These are phyloP conservation scores for Aspergillus carlsbadensis DNA, from an alignment of 495 filamentous ascomycete genomes.

Conservation along the genomic window DNA sequence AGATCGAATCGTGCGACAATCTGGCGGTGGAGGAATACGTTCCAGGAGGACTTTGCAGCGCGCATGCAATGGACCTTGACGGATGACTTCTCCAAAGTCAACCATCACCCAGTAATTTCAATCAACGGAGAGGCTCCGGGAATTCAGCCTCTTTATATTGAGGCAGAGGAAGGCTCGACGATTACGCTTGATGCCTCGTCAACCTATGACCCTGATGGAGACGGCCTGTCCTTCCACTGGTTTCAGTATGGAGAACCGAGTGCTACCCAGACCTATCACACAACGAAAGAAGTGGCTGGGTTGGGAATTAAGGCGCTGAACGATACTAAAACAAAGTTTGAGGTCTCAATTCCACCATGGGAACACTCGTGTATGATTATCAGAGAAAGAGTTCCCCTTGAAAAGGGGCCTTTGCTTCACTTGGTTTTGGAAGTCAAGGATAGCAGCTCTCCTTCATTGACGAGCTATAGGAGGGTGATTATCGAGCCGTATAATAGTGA, in stretches of 20 bases:
- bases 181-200: constrained; percentile 39
- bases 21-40: constrained; percentile 50
- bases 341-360: constrained; percentile 33
- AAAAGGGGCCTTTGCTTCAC: constrained; percentile 34
- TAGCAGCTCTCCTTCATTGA: constrained; percentile 32
- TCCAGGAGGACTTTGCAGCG: constrained; percentile 50
- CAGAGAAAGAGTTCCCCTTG: constrained; percentile 22
- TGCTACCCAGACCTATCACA: constrained; percentile 37
- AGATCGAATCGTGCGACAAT: constrained; percentile 47
- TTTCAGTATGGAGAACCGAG: constrained; percentile 46
- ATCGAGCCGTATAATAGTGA: constrained; percentile 39
- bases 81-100: constrained; percentile 24
- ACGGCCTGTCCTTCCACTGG: constrained; percentile 42
- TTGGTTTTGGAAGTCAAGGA: constrained; percentile 43
- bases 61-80: constrained; percentile 48
- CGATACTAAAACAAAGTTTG: constrained; percentile 9
- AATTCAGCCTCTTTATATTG: constrained; percentile 31
- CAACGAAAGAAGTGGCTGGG: constrained; percentile 33
- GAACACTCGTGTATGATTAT: constrained; percentile 29
- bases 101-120: constrained; percentile 42
- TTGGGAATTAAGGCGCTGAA: constrained; percentile 28
- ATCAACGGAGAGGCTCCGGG: constrained; percentile 38
- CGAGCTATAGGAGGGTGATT: constrained; percentile 40
- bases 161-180: constrained; percentile 31
- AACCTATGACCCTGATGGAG: constrained; percentile 41